phyloP scores from a whole-genome alignment of 495 filamentous ascomycete genomes.

The Lineolata rhizophorae region DNA sequence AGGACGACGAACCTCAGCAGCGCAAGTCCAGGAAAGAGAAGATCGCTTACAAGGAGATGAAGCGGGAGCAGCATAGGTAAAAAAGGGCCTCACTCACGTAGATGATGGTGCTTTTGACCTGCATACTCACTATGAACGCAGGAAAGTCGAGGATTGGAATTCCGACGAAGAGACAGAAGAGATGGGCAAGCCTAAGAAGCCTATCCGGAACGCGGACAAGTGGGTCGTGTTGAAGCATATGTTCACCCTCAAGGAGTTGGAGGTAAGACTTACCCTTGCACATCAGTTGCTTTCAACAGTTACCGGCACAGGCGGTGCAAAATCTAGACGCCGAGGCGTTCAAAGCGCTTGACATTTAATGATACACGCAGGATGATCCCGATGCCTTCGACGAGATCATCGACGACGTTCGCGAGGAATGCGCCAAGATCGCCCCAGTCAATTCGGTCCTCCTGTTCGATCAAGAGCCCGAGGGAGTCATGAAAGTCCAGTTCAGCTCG shows the following conservation, averaged over 20 bases:
- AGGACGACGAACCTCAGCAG: conserved; percentile 22
- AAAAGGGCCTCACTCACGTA: no score
- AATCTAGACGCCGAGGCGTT: no score
- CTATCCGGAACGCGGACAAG: conserved; percentile 47
- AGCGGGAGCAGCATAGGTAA: no score
- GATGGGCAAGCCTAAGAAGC: conserved; percentile 22
- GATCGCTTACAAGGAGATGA: conserved; percentile 70
- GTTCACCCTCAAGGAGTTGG: conserved; percentile 75
- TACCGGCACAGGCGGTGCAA: background rate
- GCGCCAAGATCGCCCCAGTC: conserved; percentile 64
- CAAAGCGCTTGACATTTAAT: no score
- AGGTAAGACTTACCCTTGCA: conserved; percentile 19
- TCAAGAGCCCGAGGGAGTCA: conserved; percentile 66
- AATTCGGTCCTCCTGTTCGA: conserved; percentile 86
- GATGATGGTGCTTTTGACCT: conserved; percentile 2
- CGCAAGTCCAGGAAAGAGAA: conserved; percentile 54
- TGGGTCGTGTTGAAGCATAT: conserved; percentile 79
- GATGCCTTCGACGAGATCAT: conserved; percentile 74
- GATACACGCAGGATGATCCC: conserved; percentile 56
- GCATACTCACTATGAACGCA: conserved; percentile 13
- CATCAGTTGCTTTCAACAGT: background rate
- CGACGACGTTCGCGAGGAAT: conserved; percentile 81
- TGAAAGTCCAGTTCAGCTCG: conserved; percentile 56
- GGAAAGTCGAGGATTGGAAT: conserved; percentile 82
- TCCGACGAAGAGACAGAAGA: conserved; percentile 49